Base-by-base conservation (phyloP, 495 filamentous ascomycete species). In the Pyronema domesticum region DNA sequence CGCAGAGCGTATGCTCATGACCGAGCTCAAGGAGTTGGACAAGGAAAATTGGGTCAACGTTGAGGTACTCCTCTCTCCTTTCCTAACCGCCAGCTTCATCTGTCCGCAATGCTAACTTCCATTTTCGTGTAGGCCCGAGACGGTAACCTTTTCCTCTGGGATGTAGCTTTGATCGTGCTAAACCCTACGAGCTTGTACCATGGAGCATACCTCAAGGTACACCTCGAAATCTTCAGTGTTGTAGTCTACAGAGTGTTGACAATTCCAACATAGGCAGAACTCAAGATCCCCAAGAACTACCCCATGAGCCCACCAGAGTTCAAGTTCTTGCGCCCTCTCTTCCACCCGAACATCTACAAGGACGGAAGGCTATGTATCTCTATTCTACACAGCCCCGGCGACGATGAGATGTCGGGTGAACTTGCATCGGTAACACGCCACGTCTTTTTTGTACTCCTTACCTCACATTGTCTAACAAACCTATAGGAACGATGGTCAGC, bases 291-390 rank as follows among this genome's bases (percentile, higher is more conserved):
- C 18, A 71, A 77, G 53, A 86, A 94, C 61, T 98, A 96, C 72
- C 91, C 91, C 0, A 94, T 85, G 68, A 71, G 75, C 33, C 91
- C 91, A n/a, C 89, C 89, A 68, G 83, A 83, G 64, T 98, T 98
- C 71, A 79, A 80, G 49, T 95, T 98, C 73, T 64, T 77, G 13
- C 75, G 80, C 7, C 84, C 88, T 18, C 74, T 89, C 45, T 86
- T 81, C 68, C 91, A 98, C 69, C 91, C 91, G 6, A 98, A 98
- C 66, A 80, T 98, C 66, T 95, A 95, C 68, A 67, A 75, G 7
- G 84, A 94, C 67, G 91, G 91, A 60, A 81, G 80, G 53, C 76
- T 96, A 14, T 96, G 91, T 72, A 95, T 98, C 66, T 95, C 89
- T 40, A 98, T 98, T 61, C 78, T 98, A 4, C 89, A 98, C 69